Base-by-base conservation (phyloP, 495 filamentous ascomycete genomes). In the Trichoderma reesei region DNA sequence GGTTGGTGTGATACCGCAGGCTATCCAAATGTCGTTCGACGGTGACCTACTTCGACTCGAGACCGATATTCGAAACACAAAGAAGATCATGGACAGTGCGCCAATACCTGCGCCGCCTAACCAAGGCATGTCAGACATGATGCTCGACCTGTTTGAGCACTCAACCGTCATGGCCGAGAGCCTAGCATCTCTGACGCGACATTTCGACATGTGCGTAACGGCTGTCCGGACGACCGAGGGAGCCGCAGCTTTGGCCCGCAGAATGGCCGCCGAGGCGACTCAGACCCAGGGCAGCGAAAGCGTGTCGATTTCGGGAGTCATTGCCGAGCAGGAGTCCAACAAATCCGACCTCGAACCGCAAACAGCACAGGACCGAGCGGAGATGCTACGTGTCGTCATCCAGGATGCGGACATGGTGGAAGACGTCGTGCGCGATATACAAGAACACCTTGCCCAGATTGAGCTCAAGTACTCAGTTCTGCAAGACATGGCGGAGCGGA, bases 161-260 rank as follows among this genome's bases (percentile, higher is more conserved):
- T 92, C 94, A 0, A 85, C 87, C 67, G 87, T 86, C 66, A 94
- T 96, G 88, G 94, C 92, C 37, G 78, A 84, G 61, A 78, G 90
- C 26, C 81, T 98, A 1, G 85, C 93, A 67, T 89, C 88, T 3
- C 79, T 98, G 26, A 92, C 90, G n/a, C 80, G 80, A 14, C 95
- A 98, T 75, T 98, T 96, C 68, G 94, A 98, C 74, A 85, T 95
- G 63, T 98, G 94, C 70, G 90, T 94, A 26, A 92, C 86, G 3
- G 95, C 95, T 0, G 86, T 98, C 37, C 89, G 91, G 67, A 89
- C 93, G 65, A 96, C 93, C 2, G 92, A 98, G 77, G 94, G 92
- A 33, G 92, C 91, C 26, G 87, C 88, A 18, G 91, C 90, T 6
- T 83, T 87, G 44, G 79, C 83, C 44, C 80, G 85, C 41, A 76